These are phyloP conservation scores for Rhodocollybia butyracea DNA, from an alignment of 768 basidiomycete species.

Conservation along the genomic window DNA sequence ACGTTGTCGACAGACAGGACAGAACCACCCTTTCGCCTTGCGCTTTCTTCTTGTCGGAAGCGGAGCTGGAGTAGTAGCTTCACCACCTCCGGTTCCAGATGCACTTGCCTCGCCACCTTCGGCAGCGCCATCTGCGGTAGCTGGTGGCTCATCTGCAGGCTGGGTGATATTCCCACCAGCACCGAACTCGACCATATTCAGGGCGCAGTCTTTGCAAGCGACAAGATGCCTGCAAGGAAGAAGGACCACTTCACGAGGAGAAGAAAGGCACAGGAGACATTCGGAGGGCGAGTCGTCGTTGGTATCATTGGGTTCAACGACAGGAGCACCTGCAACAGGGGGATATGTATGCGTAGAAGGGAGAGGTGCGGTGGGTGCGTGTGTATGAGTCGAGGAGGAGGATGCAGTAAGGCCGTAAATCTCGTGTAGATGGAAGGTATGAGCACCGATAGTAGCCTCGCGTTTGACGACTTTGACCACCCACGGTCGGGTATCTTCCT, in stretches of 20 bases:
- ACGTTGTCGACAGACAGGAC: constrained; percentile 95
- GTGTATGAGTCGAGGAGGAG: constrained; percentile 29
- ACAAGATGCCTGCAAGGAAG: constrained; percentile 93
- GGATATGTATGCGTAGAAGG: constrained; percentile 46
- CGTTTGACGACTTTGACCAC: constrained; percentile 90
- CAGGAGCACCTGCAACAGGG: constrained; percentile 28
- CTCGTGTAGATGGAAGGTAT: constrained; percentile 94
- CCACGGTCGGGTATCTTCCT: constrained; percentile 72
- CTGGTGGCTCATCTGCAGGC: constrained; percentile 30
- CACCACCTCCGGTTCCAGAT: constrained; percentile 5
- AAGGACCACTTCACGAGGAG: constrained; percentile 87
- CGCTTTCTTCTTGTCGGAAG: constrained; percentile 64
- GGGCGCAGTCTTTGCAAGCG: constrained; percentile 91
- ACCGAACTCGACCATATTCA: constrained; percentile 98
- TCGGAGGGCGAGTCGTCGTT: constrained; percentile 76
- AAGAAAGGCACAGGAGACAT: constrained; percentile 87
- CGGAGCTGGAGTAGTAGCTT: constrained; percentile 2
- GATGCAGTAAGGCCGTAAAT: constrained; percentile 85
- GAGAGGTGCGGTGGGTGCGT: constrained; percentile 33
- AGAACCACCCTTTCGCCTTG: constrained; percentile 97
- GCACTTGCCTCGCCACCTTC: constrained; percentile 19
- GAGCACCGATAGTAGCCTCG: constrained; percentile 89
- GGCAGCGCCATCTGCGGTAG: constrained; percentile 26
- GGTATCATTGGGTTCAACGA: constrained; percentile 7
- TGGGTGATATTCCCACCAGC: constrained; percentile 87